These are phyloP conservation scores for Elsinoe necatrix DNA, from an alignment of 2,329 filamentous ascomycete species.

Conservation along the genomic window DNA sequence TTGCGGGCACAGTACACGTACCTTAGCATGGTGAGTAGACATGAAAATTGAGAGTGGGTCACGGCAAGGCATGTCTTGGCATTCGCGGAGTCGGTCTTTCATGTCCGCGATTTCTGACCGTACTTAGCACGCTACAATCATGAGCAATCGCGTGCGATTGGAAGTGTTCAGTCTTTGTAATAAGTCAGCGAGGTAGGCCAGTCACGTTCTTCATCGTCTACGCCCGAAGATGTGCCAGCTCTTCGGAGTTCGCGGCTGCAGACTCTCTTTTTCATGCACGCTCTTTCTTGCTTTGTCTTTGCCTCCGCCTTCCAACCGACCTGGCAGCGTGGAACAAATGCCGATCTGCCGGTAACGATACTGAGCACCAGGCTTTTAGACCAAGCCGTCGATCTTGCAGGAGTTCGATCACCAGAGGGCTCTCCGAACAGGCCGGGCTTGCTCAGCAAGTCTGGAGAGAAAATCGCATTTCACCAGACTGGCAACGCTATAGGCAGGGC, in stretches of 20 bases:
- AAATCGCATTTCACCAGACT: no score
- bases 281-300: neutral
- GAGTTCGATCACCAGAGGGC: neutral
- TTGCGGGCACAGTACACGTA: neutral
- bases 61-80: neutral
- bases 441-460: no score
- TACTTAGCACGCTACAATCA: no score
- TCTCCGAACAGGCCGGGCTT: no score
- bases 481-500: neutral
- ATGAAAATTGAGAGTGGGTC: neutral
- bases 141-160: no score
- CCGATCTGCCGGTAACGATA: slow-evolving; percentile 1
- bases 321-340: neutral
- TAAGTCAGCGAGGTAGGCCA: no score
- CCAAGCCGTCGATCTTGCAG: neutral
- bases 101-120: neutral
- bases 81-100: neutral
- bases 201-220: no score
- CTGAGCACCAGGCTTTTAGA: neutral
- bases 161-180: no score
- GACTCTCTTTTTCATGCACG: neutral
- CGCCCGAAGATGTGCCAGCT: neutral
- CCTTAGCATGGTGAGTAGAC: neutral
- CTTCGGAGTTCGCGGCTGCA: neutral
- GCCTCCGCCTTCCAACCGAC: neutral